Percentiles rank a stretch among this genome's conserved stretches.
Conservation (phyloP, 345 rosid genomes). For the Eucalyptus camaldulensis region DNA sequence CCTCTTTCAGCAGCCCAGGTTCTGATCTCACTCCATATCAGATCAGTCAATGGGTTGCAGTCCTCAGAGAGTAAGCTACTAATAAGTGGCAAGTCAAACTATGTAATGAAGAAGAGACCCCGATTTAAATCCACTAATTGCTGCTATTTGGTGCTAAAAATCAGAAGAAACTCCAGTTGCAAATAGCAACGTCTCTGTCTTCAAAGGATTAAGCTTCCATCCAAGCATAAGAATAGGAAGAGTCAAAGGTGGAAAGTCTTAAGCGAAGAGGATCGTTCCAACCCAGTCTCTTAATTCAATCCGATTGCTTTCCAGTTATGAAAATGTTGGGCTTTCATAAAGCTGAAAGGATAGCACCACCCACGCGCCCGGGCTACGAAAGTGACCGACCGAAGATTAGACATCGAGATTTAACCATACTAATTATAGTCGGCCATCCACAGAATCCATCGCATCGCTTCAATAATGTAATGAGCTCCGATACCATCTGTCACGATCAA, state of each 20-base stretch:
- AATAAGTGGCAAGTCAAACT: background rate
- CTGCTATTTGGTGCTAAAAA: background rate
- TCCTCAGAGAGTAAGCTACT: background rate
- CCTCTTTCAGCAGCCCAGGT: background rate
- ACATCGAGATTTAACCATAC: background rate
- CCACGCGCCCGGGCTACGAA: background rate
- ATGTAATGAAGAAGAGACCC: background rate
- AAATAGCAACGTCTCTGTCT: background rate
- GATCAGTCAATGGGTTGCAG: background rate
- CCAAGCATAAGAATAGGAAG: background rate
- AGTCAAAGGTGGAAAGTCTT: background rate
- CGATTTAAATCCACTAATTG: background rate
- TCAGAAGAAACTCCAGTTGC: background rate
- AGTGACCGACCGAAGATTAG: background rate
- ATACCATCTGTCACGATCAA: background rate
- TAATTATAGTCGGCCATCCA: background rate
- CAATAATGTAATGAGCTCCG: background rate
- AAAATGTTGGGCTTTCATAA: background rate
- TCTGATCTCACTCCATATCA: background rate
- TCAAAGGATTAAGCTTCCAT: background rate
- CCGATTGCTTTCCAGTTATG: background rate
- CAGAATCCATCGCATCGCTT: background rate
- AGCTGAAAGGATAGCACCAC: background rate
- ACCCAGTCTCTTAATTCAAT: background rate
- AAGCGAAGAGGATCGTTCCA: background rate